Evolutionary conservation across 805 yeast genomes (phyloP), one percentile per base, ranked within the genome.

Genomic region (Debaryomyces maramus): DNA sequence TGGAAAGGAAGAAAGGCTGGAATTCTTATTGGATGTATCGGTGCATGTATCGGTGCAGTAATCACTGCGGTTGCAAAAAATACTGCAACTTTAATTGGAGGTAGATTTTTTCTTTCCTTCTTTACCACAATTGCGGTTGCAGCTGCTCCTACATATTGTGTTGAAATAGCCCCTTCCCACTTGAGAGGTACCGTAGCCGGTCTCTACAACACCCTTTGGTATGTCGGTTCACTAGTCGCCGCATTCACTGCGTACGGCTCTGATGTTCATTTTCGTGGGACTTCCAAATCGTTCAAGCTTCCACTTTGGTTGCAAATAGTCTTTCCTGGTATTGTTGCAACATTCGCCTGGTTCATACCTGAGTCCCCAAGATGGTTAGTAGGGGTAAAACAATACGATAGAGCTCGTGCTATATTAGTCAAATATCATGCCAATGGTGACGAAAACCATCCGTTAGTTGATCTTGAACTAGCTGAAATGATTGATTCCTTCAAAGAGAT

Each of bases 301-400:
- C 52, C 51, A 15, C 42, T 53, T 10, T 53, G 55, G 50, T 37
- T 52, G 18, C 58, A 53, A 43, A 28, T 45, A 4, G 27, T 73
- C 3, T 77, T 75, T 4, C 74, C 80, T 3, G 40, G 67, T 2
- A 15, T 69, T 4, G 67, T 73, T 32, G 44, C 72, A 6, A 24
- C 60, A 3, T 40, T 61, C 10, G 57, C 67, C 5, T 65, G 64
- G 42, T 58, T 47, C 3, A 45, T 51, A 27, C 79, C 79, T 2
- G 81, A 75, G 47, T 67, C 77, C 3, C 80, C 81, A 5, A 52
- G 80, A 34, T 73, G 64, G 61, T 53, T 70, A 18, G 59, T 73
- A 2, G 48, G 64, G 16, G 53, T 57, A 7, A 61, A 61, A 4
- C 48, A 58, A 16, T 43, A 58, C 11, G 51, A 60, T 1, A 52